These are phyloP conservation scores for Phytophthora tentaculata DNA, from an alignment of 352 stramenopile genomes.

Conservation along the genomic window DNA sequence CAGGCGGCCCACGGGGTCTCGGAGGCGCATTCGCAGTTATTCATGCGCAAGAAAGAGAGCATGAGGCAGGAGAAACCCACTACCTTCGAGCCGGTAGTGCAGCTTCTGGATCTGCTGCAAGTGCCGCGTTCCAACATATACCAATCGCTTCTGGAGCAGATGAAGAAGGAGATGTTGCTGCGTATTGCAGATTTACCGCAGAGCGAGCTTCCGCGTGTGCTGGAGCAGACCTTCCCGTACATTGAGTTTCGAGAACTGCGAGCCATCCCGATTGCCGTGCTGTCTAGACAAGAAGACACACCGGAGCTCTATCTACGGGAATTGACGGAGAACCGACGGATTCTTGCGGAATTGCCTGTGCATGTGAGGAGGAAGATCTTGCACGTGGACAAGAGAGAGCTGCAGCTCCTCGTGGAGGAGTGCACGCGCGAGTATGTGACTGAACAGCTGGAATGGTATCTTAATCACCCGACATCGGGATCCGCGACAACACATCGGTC, in stretches of 20 bases:
- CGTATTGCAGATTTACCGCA: conserved; percentile 76
- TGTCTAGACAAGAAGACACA: conserved; percentile 82
- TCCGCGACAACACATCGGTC: conserved; percentile 18
- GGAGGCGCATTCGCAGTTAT: conserved; percentile 49
- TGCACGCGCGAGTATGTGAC: conserved; percentile 79
- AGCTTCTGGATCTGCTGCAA: conserved; percentile 83
- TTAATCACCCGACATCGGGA: conserved; percentile 45
- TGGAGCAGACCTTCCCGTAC: conserved; percentile 88
- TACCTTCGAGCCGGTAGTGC: conserved; percentile 59
- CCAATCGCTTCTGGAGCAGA: conserved; percentile 67
- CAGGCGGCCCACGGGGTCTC: conserved; percentile 68
- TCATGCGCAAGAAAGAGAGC: conserved; percentile 36
- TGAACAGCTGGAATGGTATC: conserved; percentile 73
- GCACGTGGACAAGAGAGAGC: conserved; percentile 70
- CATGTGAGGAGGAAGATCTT: conserved; percentile 87
- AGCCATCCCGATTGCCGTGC: conserved; percentile 83
- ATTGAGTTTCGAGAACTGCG: conserved; percentile 90
- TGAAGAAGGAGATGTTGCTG: conserved; percentile 76
- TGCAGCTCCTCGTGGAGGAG: conserved; percentile 76
- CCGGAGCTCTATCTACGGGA: conserved; percentile 78
- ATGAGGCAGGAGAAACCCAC: conserved; percentile 30
- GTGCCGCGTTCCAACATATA: conserved; percentile 71
- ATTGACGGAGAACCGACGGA: conserved; percentile 81
- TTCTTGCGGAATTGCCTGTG: conserved; percentile 78
- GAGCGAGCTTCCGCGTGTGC: conserved; percentile 67